A percentile compares a stretch with the other conserved stretches of the same genome.
phyloP scores from a whole-genome alignment of 129 eudicot genomes.

The Tanacetum coccineum region DNA sequence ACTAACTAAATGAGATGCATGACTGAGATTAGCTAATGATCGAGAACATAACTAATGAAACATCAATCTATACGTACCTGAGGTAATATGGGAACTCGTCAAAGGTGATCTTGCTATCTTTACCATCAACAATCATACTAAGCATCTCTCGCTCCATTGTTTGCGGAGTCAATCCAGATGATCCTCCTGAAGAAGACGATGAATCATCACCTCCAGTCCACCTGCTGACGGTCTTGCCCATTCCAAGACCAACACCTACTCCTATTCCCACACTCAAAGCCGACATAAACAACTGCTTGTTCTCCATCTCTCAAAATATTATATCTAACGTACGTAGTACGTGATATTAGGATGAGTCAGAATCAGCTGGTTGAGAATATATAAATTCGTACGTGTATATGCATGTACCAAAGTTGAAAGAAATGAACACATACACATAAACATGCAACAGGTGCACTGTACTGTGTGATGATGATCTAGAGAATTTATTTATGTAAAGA shows the following conservation, averaged over 20 bases:
- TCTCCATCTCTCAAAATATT: slow-evolving; percentile 87
- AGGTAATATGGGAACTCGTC: slow-evolving; percentile 83
- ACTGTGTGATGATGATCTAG: too few relatives aligned
- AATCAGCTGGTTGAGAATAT: too few relatives aligned
- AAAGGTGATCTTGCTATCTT: slow-evolving; percentile 65
- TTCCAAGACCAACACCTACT: slow-evolving; percentile 84
- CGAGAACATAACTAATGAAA: too few relatives aligned
- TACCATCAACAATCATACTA: slow-evolving; percentile 59
- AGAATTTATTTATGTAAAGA: too few relatives aligned
- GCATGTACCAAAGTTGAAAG: too few relatives aligned
- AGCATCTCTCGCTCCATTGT: slow-evolving; percentile 80
- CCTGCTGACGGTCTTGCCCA: slow-evolving; percentile 70
- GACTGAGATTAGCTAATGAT: too few relatives aligned
- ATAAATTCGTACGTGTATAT: too few relatives aligned
- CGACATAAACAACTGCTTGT: slow-evolving; percentile 67
- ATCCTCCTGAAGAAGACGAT: slow-evolving; percentile 4
- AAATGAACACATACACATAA: too few relatives aligned
- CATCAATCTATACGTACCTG: slow-evolving; percentile 46
- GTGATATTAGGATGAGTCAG: too few relatives aligned
- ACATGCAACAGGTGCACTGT: too few relatives aligned
- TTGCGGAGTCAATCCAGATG: slow-evolving; percentile 38
- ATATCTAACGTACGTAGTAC: too few relatives aligned
- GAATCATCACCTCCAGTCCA: slow-evolving; percentile 48
- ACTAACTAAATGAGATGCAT: too few relatives aligned
- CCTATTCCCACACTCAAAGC: slow-evolving; percentile 96